Evolutionary conservation across 1,284 basidiomycete species (phyloP).

Genomic region (Naganishia liquefaciens): DNA sequence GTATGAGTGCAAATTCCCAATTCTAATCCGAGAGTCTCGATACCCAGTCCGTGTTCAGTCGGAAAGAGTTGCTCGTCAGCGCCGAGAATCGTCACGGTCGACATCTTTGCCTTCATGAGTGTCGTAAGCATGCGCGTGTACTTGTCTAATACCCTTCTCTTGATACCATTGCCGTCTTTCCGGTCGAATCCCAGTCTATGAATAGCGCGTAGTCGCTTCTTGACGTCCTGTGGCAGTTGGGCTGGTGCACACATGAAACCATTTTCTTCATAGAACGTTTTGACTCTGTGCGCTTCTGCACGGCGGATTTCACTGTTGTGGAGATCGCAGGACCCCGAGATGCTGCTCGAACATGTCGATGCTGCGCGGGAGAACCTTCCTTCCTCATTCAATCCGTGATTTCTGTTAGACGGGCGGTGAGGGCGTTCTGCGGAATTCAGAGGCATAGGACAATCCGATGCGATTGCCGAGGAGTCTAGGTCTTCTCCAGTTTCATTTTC

Average conservation of each 20-base stretch:
- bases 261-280: conserved; percentile 40
- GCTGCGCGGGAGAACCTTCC: background rate
- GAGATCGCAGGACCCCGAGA: conserved; percentile 8
- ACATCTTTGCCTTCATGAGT: conserved; percentile 40
- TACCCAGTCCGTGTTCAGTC: conserved; percentile 40
- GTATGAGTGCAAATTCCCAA: conserved; percentile 44
- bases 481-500: background rate
- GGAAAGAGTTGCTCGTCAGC: conserved; percentile 39
- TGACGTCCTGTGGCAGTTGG: conserved; percentile 39
- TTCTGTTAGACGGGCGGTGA: background rate
- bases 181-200: conserved; percentile 44
- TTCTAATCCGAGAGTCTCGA: conserved; percentile 36
- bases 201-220: conserved; percentile 43
- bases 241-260: conserved; percentile 45
- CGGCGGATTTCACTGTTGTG: conserved; percentile 2
- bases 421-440: no score
- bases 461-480: background rate
- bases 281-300: conserved; percentile 34
- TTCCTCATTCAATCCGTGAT: conserved; percentile 2
- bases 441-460: background rate
- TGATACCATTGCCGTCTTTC: conserved; percentile 29
- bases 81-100: conserved; percentile 42
- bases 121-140: conserved; percentile 43
- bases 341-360: conserved; percentile 20
- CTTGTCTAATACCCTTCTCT: conserved; percentile 39